phyloP scores from a whole-genome alignment of 495 filamentous ascomycete genomes.

The Neurospora discreta region DNA sequence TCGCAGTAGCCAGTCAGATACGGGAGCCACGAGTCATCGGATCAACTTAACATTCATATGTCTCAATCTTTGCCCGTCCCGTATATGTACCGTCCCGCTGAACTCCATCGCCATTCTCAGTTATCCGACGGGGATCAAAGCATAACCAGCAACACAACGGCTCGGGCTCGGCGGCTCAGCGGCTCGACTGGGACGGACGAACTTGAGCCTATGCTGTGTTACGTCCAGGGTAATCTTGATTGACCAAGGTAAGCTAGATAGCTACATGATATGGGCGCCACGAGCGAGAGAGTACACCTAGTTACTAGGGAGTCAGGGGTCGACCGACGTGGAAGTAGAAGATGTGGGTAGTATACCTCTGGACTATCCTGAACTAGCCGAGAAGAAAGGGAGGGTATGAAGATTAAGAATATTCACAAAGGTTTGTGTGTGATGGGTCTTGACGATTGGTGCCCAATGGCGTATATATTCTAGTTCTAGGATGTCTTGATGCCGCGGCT shows the following conservation, averaged over 20 bases:
- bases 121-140: neutral
- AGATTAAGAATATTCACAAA: neutral
- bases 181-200: neutral
- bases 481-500: neutral
- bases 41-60: neutral
- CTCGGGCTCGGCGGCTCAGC: neutral
- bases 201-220: neutral
- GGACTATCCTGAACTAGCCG: neutral
- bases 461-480: neutral
- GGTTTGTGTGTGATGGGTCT: neutral
- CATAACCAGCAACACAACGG: neutral
- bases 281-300: neutral
- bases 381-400: neutral
- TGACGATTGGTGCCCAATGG: neutral
- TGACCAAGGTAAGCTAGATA: neutral
- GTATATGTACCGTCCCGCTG: neutral
- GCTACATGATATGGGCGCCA: neutral
- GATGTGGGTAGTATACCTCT: neutral
- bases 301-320: neutral
- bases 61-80: neutral
- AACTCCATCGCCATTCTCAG: neutral
- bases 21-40: neutral
- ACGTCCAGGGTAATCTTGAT: neutral
- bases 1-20: neutral
- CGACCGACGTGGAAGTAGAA: neutral